A percentile compares a stretch with the other conserved stretches of the same genome.
phyloP scores from a whole-genome alignment of 345 rosid species.

The Salix koriyanagi region DNA sequence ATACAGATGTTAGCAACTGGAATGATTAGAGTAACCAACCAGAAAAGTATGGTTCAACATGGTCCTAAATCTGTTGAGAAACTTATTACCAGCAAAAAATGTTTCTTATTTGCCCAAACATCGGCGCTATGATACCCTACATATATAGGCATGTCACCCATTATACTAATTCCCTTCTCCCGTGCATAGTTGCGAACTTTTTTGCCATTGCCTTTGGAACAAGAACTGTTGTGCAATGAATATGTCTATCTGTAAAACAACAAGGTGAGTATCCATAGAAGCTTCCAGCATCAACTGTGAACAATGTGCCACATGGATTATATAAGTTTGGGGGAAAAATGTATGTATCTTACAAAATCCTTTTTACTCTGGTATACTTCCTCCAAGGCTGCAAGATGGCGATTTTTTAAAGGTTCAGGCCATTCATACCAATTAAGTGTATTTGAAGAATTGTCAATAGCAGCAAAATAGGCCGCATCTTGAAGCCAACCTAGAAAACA shows the following conservation, averaged over 20 bases:
- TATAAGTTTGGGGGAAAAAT: not conserved
- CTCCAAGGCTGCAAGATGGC: conserved; percentile 88
- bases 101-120: conserved; percentile 95
- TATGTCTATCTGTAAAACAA: conserved; percentile 57
- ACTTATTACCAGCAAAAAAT: conserved; percentile 69
- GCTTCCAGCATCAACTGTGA: not conserved
- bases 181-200: conserved; percentile 67
- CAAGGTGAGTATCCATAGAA: conserved; percentile 12
- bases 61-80: conserved; percentile 2
- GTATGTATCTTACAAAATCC: conserved; percentile 62
- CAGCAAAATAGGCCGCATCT: conserved; percentile 97
- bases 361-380: conserved; percentile 63
- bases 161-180: conserved; percentile 67
- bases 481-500: conserved; percentile 80
- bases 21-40: too few relatives aligned
- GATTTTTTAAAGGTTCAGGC: conserved; percentile 75
- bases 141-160: conserved; percentile 99
- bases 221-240: conserved; percentile 89
- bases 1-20: conserved; percentile 9
- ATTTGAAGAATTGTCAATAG: conserved; percentile 57
- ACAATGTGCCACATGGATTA: conserved; percentile 10
- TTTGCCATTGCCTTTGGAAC: conserved; percentile 95
- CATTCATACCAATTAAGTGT: conserved; percentile 78
- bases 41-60: not conserved
- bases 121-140: conserved; percentile 97